Evolutionary conservation across 345 rosid genomes (phyloP), one percentile per base, ranked within the genome.

Genomic region (Ailanthus altissimus): DNA sequence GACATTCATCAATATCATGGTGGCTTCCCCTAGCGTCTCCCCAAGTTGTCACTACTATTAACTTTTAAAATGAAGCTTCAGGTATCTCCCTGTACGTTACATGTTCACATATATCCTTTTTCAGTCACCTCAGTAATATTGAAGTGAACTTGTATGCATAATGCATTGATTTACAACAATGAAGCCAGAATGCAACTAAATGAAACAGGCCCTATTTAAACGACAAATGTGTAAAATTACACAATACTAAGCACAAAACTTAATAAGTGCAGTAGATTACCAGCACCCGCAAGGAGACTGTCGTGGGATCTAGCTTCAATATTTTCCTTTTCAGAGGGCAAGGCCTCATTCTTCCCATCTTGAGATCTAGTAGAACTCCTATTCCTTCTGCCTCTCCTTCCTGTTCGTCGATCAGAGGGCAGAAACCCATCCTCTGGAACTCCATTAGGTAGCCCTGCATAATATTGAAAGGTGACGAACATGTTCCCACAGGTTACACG

Each of bases 341-440:
- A 2, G 8, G 63, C 81, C 74, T 68, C 87, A 77, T 53, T 79
- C 80, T 85, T 89, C 75, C 85, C 90, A 76, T 91, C 93, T 79
- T 62, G 72, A 80, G 85, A 62, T 85, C 83, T 88, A 80, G 83
- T 74, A 62, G 90, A 86, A 84, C 81, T 86, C 85, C 82, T 96
- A 72, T 89, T 94, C 66, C 97, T 92, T 84, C 97, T 91, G 77
- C 89, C 73, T 81, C 83, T 92, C 88, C 93, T 89, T 84, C 93
- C 95, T 9, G 85, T 47, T 40, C 87, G 80, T 77, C 86, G 80
- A 56, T 90, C 94, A 74, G 87, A 79, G 49, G 77, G 81, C 66
- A 88, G 72, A 77, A 78, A 60, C 69, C 84, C 88, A 85, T 81
- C 89, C 79, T 86, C 89, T 9, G 67, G 56, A 81, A 79, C 77